Conservation (phyloP, 768 basidiomycete species). For the Boletellus ananas region DNA sequence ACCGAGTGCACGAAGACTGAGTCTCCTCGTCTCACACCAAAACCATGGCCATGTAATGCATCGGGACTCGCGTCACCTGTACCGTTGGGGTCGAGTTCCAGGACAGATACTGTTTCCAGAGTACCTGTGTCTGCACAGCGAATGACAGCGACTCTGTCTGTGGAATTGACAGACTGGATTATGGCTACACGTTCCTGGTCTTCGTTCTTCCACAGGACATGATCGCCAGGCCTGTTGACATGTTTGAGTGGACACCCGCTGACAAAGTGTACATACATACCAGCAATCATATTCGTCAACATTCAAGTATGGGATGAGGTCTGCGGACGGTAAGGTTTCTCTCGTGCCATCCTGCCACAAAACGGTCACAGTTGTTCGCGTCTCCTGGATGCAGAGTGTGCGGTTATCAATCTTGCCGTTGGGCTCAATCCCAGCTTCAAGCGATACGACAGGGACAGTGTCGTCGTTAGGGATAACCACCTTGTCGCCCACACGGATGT, state of each 20-base stretch:
- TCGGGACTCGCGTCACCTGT: slow-evolving; percentile 47
- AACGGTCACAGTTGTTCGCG: slow-evolving; percentile 63
- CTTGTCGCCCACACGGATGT: slow-evolving; percentile 72
- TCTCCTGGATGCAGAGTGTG: slow-evolving; percentile 64
- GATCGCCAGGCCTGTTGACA: slow-evolving; percentile 77
- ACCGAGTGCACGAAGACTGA: slow-evolving; percentile 75
- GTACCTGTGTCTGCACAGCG: slow-evolving; percentile 51
- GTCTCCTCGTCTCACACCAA: slow-evolving; percentile 82
- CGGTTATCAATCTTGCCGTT: slow-evolving; percentile 48
- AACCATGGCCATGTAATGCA: slow-evolving; percentile 48
- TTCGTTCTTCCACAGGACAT: slow-evolving; percentile 81
- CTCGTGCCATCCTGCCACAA: slow-evolving; percentile 85
- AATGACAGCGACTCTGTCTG: slow-evolving; percentile 66
- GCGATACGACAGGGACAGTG: slow-evolving; percentile 53
- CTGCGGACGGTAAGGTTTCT: slow-evolving; percentile 57
- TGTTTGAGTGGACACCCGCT: slow-evolving; percentile 5
- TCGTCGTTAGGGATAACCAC: slow-evolving; percentile 52
- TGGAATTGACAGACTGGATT: slow-evolving; percentile 73
- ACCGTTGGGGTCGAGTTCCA: slow-evolving; percentile 89
- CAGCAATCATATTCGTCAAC: slow-evolving; percentile 92
- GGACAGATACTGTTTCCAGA: slow-evolving; percentile 67
- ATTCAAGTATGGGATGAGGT: slow-evolving; percentile 78
- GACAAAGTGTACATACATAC: slow-evolving; percentile 38
- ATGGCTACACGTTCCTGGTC: slow-evolving; percentile 62
- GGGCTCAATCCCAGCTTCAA: slow-evolving; percentile 49